Evolutionary conservation across 2,329 filamentous ascomycete species (phyloP), one percentile per base, ranked within the genome.

Genomic region (Fusarium sp.): DNA sequence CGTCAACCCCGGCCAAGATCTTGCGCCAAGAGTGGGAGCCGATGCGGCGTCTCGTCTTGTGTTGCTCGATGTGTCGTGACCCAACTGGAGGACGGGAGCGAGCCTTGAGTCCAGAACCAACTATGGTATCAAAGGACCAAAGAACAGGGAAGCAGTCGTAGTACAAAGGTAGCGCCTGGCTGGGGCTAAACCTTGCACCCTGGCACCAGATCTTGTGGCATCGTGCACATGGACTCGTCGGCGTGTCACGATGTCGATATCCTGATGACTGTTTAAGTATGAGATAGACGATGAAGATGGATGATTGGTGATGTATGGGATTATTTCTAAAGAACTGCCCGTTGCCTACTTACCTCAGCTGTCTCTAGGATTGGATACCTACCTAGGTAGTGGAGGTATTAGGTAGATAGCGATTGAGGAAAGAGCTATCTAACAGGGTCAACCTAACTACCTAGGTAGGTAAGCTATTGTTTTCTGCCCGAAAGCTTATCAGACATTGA

Each of bases 151-250:
- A 58, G 42, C 42, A 12, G 40, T 53, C 39, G 58, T 56, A 52
- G 64, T 51, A 61, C 61, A 58, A 58, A 59, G 28, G 53, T 49
- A 45, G 51, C 50, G 41, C 53, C 50, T 58, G 53, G 51, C 46
- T 60, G 63, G 61, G 64, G 52, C 53, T 53, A 47, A 62, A 58
- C 65, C 58, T 66, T 58, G 57, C 64, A 60, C 58, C 64, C 64
- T 60, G 53, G 67, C 42, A 68, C 69, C 47, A 71, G 69, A 71
- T 71, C 69, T 68, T 50, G 62, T 64, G 67, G 69, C 61, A 71
- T 69, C 63, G 53, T 61, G 62, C 66, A 65, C 68, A 61, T 69
- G 59, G 58, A 50, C 51, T 54, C 28, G 52, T 59, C 56, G 46
- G 42, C 58, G 62, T 64, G 68, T 58, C 54, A 61, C 48, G 53